A percentile compares a stretch with the other conserved stretches of the same genome.
Conservation (phyloP, 2,329 filamentous ascomycete species). For the Colletotrichum higginsianum region DNA sequence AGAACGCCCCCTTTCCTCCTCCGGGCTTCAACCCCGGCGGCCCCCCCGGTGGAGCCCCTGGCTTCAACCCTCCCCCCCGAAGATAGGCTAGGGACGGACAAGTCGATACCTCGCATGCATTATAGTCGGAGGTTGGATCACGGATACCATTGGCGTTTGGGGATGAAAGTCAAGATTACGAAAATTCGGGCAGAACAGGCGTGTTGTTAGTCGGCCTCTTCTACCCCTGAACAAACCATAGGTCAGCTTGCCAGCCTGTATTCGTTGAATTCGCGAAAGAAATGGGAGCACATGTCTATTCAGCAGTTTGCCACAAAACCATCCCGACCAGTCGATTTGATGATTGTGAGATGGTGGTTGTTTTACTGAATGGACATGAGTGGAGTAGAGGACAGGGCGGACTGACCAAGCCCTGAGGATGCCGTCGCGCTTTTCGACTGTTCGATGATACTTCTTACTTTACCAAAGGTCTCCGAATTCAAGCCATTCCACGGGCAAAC, state of each 20-base stretch:
- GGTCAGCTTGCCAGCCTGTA: constrained; percentile 22
- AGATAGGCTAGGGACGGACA: constrained; percentile 56
- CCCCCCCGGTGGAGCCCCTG: constrained; percentile 70
- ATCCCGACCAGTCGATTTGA: neutral
- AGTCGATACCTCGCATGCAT: constrained; percentile 43
- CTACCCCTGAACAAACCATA: constrained; percentile 38
- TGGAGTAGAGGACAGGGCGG: neutral
- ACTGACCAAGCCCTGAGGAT: neutral
- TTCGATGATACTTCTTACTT: too few species aligned
- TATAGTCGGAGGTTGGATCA: constrained; percentile 42
- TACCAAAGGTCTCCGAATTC: neutral
- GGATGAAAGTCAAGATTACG: constrained; percentile 46
- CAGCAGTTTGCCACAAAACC: constrained; percentile 1
- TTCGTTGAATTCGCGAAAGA: constrained; percentile 25
- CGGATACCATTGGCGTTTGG: constrained; percentile 52
- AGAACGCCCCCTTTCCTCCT: constrained; percentile 59
- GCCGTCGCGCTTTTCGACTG: neutral
- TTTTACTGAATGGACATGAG: neutral
- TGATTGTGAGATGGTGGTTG: neutral
- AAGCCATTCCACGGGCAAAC: neutral
- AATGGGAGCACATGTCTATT: constrained; percentile 28
- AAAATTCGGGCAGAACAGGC: constrained; percentile 32
- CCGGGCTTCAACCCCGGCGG: constrained; percentile 65
- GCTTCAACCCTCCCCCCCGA: constrained; percentile 82
- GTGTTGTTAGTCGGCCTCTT: constrained; percentile 18